These are phyloP conservation scores for Mucor saturninus DNA, from an alignment of 371 early-diverging fungal genomes.

Conservation along the genomic window DNA sequence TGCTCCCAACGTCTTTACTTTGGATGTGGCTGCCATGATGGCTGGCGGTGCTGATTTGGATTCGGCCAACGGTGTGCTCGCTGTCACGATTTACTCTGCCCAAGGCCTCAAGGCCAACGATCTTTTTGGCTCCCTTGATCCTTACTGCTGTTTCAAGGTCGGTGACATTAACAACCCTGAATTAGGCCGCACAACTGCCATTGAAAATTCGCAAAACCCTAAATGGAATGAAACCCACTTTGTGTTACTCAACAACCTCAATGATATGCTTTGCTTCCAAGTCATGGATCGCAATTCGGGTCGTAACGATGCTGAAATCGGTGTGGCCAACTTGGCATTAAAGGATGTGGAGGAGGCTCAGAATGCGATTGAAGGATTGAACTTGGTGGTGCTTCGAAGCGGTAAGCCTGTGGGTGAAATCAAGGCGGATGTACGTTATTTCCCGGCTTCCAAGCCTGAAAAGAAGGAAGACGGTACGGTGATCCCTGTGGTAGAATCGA, in stretches of 20 bases:
- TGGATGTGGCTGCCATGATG: constrained; percentile 82
- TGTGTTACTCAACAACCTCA: constrained; percentile 35
- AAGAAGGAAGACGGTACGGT: constrained; percentile 39
- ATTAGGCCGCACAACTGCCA: constrained; percentile 58
- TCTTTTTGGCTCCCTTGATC: constrained; percentile 80
- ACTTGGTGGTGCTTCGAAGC: constrained; percentile 24
- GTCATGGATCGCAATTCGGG: constrained; percentile 38
- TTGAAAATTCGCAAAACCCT: constrained; percentile 52
- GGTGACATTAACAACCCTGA: constrained; percentile 62
- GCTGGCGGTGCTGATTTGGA: constrained; percentile 57
- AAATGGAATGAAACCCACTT: constrained; percentile 44
- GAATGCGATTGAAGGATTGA: constrained; percentile 34
- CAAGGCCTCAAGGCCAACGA: constrained; percentile 79
- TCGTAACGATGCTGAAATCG: constrained; percentile 33
- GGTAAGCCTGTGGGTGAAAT: constrained; percentile 43
- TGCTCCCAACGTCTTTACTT: constrained; percentile 78
- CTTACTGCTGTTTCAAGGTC: constrained; percentile 71
- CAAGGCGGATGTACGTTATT: constrained; percentile 37
- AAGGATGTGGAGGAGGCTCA: constrained; percentile 52
- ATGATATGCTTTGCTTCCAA: constrained; percentile 28
- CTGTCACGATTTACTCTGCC: constrained; percentile 75
- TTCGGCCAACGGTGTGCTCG: constrained; percentile 81
- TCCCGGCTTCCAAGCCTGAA: constrained; percentile 35
- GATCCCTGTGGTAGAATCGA: constrained; percentile 31
- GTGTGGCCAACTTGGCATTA: constrained; percentile 56